phyloP scores from a whole-genome alignment of 352 stramenopile species.

The Phytopythium kandeliae region DNA sequence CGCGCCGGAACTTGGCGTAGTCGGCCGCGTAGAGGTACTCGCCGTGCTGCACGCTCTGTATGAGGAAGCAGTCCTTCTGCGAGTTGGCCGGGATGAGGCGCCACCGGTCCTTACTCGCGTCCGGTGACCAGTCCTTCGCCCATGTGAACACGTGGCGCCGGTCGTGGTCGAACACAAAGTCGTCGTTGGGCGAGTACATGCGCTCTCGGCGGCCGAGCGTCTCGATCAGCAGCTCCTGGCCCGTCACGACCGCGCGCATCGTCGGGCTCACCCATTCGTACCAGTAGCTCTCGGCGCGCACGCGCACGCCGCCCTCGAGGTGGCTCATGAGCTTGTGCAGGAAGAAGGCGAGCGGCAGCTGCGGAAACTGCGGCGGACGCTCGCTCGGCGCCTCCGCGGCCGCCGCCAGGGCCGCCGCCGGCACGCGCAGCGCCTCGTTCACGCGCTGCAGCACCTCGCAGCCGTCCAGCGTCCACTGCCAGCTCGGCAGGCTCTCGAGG shows the following conservation, averaged over 20 bases:
- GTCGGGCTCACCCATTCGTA: constrained; percentile 58
- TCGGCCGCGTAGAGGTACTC: constrained; percentile 66
- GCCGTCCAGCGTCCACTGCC: constrained; percentile 66
- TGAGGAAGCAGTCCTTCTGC: constrained; percentile 50
- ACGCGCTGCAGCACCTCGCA: constrained; percentile 60
- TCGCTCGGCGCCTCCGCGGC: too few species aligned
- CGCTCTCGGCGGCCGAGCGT: constrained; percentile 30
- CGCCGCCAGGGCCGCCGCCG: too few species aligned
- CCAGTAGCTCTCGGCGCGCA: constrained; percentile 57
- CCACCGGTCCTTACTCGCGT: constrained; percentile 45
- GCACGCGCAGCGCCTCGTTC: constrained; percentile 33
- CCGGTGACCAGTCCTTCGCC: constrained; percentile 18
- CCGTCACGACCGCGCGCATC: constrained; percentile 40
- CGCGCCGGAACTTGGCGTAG: constrained; percentile 62
- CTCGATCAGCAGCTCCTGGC: constrained; percentile 32
- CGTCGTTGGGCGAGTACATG: constrained; percentile 35
- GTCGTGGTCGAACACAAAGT: constrained; percentile 43
- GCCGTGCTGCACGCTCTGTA: constrained; percentile 52
- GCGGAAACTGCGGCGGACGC: constrained; percentile 38
- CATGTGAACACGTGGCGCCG: constrained; percentile 44
- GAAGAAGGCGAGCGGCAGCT: constrained; percentile 63
- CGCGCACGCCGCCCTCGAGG: constrained; percentile 46
- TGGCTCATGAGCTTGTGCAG: constrained; percentile 58
- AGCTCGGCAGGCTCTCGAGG: constrained; percentile 56
- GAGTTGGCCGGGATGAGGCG: constrained; percentile 49